These are phyloP conservation scores for Colletotrichum spaethianum DNA, from an alignment of 2,329 filamentous ascomycete species.

Conservation along the genomic window DNA sequence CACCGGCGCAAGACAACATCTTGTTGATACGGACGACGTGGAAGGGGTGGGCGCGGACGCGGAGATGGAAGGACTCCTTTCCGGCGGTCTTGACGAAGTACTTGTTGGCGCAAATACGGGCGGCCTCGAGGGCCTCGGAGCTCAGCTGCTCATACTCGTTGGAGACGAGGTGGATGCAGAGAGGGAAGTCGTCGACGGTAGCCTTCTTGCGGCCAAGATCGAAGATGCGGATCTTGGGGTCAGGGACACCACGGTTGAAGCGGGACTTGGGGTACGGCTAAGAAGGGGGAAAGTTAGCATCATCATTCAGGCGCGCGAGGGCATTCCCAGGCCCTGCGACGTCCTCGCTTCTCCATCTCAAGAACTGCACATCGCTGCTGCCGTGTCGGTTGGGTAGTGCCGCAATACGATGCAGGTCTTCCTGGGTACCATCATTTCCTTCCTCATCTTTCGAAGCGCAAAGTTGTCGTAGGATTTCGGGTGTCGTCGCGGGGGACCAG, in stretches of 20 bases:
- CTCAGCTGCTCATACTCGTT: slow-evolving; percentile 99
- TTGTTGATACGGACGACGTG: slow-evolving; percentile 99
- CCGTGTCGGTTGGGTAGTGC: neutral
- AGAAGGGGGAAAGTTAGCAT: slow-evolving; percentile 1
- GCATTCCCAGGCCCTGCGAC: neutral
- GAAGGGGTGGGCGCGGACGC: slow-evolving; percentile 95
- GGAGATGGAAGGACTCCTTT: slow-evolving; percentile 83
- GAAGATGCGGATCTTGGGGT: slow-evolving; percentile 94
- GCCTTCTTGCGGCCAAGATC: slow-evolving; percentile 99
- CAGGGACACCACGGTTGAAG: slow-evolving; percentile 99
- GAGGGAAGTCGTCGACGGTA: slow-evolving; percentile 99
- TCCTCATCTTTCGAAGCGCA: slow-evolving; percentile 27
- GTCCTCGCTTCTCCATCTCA: neutral
- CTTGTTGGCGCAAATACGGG: slow-evolving; percentile 99
- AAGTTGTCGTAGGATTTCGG: slow-evolving; percentile 30
- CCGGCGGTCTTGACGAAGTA: slow-evolving; percentile 81
- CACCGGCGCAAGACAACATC: slow-evolving; percentile 99
- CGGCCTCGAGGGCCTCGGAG: slow-evolving; percentile 99
- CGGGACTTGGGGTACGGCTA: slow-evolving; percentile 99
- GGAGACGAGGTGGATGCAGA: slow-evolving; percentile 99
- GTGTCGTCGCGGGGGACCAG: slow-evolving; percentile 17
- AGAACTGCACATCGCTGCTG: neutral
- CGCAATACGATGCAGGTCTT: too few species aligned
- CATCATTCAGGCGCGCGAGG: neutral
- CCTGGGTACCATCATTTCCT: neutral